Conservation (phyloP, 2,329 filamentous ascomycete genomes). For the Capronia coronata region DNA sequence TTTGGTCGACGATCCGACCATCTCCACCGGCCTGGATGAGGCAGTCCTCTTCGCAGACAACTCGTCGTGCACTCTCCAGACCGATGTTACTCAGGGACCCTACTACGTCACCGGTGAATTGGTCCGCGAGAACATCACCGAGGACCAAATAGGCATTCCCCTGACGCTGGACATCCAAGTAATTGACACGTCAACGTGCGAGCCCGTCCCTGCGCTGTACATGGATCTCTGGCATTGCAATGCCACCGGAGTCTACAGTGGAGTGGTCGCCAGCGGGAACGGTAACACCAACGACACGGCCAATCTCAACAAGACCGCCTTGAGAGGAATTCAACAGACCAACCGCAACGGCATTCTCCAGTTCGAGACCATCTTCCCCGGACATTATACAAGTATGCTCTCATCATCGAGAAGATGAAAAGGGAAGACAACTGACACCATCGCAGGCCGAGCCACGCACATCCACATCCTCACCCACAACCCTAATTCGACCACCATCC, state of each 20-base stretch:
- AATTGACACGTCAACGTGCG: conserved; percentile 38
- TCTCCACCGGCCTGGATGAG: conserved; percentile 27
- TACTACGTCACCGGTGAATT: conserved; percentile 44
- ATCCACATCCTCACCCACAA: conserved; percentile 35
- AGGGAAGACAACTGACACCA: neutral
- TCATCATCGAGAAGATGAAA: neutral
- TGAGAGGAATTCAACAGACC: conserved; percentile 42
- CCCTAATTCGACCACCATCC: conserved; percentile 31
- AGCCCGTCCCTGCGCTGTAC: conserved; percentile 35
- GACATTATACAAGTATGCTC: conserved; percentile 40
- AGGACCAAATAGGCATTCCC: conserved; percentile 36
- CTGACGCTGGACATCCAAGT: conserved; percentile 40
- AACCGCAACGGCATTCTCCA: conserved; percentile 39
- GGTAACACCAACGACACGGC: conserved; percentile 35
- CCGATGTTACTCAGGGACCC: conserved; percentile 50
- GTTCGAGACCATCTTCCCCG: conserved; percentile 42
- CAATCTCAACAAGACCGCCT: conserved; percentile 40
- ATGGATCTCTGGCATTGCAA: conserved; percentile 41
- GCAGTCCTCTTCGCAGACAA: conserved; percentile 31
- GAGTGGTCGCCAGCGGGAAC: conserved; percentile 35
- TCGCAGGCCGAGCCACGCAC: conserved; percentile 31
- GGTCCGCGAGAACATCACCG: conserved; percentile 36
- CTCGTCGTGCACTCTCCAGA: conserved; percentile 45
- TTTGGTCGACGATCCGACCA: conserved; percentile 31
- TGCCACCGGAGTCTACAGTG: conserved; percentile 38